Conservation (phyloP, 176 grass and related monocot genomes). For the Coix lacrymajobi region DNA sequence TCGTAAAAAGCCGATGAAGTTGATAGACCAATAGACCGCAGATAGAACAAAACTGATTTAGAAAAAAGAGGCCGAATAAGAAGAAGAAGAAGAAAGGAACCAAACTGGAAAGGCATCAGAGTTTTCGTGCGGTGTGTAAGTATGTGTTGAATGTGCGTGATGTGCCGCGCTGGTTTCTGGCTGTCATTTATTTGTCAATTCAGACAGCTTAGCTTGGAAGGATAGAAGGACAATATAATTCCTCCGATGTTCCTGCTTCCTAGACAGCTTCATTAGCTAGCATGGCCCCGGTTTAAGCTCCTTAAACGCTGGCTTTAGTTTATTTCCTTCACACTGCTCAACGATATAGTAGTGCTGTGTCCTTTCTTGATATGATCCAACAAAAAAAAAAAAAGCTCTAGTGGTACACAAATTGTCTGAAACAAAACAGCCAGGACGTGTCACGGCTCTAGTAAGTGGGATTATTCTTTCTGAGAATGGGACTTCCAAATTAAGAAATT, state of each 20-base stretch:
- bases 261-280: slow-evolving; percentile 2
- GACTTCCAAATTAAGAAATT: not conserved
- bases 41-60: too few species aligned
- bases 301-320: slow-evolving; percentile 4
- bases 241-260: slow-evolving; percentile 3
- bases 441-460: too few species aligned
- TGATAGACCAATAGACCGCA: not conserved
- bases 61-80: too few species aligned
- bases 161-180: not conserved
- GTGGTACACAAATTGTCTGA: not conserved
- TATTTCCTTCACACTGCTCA: slow-evolving; percentile 19
- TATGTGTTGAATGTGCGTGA: not conserved
- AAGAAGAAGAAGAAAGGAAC: not conserved
- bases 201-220: not conserved
- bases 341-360: not conserved
- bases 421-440: not conserved
- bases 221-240: not conserved
- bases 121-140: not conserved
- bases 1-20: not conserved
- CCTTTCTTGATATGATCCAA: not conserved
- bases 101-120: slow-evolving; percentile 13
- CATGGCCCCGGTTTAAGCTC: slow-evolving; percentile 14
- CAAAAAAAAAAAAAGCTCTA: not conserved
- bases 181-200: not conserved
- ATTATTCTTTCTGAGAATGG: not conserved